Conservation (phyloP, 1,284 basidiomycete species). For the Ceratobasidium theobromae region DNA sequence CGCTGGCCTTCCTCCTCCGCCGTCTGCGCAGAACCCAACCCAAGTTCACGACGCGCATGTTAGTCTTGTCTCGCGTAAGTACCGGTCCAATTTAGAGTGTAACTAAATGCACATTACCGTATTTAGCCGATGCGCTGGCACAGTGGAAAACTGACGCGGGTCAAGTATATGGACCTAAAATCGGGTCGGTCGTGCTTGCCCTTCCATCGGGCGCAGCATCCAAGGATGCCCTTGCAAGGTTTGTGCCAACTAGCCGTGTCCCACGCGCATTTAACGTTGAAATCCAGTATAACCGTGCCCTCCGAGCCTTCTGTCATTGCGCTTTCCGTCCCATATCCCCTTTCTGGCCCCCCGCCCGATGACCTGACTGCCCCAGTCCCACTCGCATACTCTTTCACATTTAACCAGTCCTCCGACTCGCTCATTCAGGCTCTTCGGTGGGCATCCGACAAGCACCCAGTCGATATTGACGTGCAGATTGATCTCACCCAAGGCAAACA, state of each 20-base stretch:
- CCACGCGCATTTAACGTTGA: not conserved
- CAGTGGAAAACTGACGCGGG: slow-evolving; percentile 59
- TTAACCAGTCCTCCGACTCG: slow-evolving; percentile 51
- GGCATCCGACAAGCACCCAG: slow-evolving; percentile 60
- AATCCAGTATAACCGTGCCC: slow-evolving; percentile 33
- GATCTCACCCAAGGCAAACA: slow-evolving; percentile 47
- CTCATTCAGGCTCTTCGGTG: slow-evolving; percentile 58
- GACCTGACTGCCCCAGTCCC: slow-evolving; percentile 44
- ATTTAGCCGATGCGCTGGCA: slow-evolving; percentile 47
- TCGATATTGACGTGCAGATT: slow-evolving; percentile 67
- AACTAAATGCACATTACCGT: slow-evolving; percentile 29
- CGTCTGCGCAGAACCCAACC: slow-evolving; percentile 62
- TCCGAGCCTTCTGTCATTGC: slow-evolving; percentile 44
- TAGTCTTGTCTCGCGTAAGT: slow-evolving; percentile 37
- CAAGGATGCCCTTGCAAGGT: slow-evolving; percentile 39
- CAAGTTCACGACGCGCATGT: slow-evolving; percentile 69
- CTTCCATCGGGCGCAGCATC: slow-evolving; percentile 10
- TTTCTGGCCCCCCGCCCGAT: not conserved
- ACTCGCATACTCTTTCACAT: slow-evolving; percentile 58
- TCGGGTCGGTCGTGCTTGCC: slow-evolving; percentile 47
- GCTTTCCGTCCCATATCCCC: slow-evolving; percentile 41
- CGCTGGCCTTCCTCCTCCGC: slow-evolving; percentile 57
- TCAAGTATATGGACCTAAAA: slow-evolving; percentile 48
- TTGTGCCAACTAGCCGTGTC: slow-evolving; percentile 45
- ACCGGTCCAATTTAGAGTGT: not conserved